Percentiles rank a stretch among this genome's conserved stretches.
Conservation (phyloP, 192 early-diverging fungal genomes). For the Entomortierella chlamydospora region DNA sequence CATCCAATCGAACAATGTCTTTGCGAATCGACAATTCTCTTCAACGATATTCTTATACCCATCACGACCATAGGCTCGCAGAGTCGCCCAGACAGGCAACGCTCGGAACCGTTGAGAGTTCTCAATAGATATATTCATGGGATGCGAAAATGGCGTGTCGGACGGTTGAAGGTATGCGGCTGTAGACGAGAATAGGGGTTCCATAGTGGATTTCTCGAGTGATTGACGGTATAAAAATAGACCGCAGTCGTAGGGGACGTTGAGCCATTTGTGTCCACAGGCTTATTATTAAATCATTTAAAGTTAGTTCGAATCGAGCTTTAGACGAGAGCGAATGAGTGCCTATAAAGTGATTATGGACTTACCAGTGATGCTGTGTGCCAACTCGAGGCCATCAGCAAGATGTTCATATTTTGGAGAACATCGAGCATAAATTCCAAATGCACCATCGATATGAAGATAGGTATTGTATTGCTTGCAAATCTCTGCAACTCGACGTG, state of each 20-base stretch:
- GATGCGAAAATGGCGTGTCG: constrained; percentile 40
- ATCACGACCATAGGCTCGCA: constrained; percentile 60
- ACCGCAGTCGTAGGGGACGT: constrained; percentile 73
- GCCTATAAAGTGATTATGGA: not conserved
- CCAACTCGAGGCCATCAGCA: constrained; percentile 55
- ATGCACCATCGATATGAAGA: constrained; percentile 75
- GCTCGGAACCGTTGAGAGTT: constrained; percentile 71
- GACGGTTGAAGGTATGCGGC: constrained; percentile 53
- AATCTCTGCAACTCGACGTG: constrained; percentile 53
- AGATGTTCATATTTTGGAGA: constrained; percentile 43
- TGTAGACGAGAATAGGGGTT: constrained; percentile 36
- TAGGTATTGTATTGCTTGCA: constrained; percentile 58
- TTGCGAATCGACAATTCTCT: constrained; percentile 61
- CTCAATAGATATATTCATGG: constrained; percentile 67
- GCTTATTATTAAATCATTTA: too few relatives aligned
- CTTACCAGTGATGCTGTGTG: constrained; percentile 66
- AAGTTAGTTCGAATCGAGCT: too few relatives aligned
- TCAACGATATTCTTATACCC: constrained; percentile 63
- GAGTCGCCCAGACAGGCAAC: constrained; percentile 65
- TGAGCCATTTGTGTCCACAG: constrained; percentile 74
- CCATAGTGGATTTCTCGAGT: constrained; percentile 45
- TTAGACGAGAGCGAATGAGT: not conserved
- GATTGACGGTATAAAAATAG: constrained; percentile 52
- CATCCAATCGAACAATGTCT: constrained; percentile 61
- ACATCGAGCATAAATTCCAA: constrained; percentile 65